phyloP scores from a whole-genome alignment of 2,329 filamentous ascomycete genomes.

The Pezicula carpinea region DNA sequence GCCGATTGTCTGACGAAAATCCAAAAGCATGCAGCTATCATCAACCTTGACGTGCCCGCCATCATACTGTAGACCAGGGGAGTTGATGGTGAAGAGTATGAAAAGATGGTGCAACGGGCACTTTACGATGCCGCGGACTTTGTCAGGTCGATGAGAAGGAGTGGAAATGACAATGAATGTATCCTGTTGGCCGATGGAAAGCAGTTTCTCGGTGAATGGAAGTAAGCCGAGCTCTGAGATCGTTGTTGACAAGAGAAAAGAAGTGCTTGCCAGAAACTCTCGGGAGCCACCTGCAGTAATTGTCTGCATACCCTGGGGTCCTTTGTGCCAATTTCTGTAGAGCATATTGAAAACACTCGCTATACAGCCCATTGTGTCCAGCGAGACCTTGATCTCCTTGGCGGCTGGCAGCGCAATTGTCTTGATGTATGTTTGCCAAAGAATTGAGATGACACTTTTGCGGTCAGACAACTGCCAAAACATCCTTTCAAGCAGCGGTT shows the following conservation, averaged over 20 bases:
- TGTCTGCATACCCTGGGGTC: constrained; percentile 31
- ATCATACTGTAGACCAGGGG: constrained; percentile 20
- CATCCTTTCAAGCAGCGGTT: constrained; percentile 54
- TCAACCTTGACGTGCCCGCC: background rate
- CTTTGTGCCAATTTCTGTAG: constrained; percentile 61
- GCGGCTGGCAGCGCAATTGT: constrained; percentile 63
- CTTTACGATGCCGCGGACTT: constrained; percentile 44
- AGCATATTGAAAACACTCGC: constrained; percentile 67
- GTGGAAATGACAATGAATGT: constrained; percentile 60
- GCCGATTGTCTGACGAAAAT: constrained; percentile 32
- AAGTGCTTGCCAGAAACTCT: constrained; percentile 52
- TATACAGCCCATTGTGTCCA: constrained; percentile 77
- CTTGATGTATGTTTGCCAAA: constrained; percentile 59
- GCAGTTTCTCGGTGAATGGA: constrained; percentile 58
- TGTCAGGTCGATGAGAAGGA: constrained; percentile 53
- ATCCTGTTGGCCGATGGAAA: constrained; percentile 46
- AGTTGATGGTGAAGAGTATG: constrained; percentile 41
- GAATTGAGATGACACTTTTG: constrained; percentile 44
- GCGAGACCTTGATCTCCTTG: constrained; percentile 87
- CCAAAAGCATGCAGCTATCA: background rate
- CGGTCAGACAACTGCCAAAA: constrained; percentile 59
- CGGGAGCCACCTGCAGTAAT: constrained; percentile 40
- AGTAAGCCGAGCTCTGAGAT: constrained; percentile 50
- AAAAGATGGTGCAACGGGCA: constrained; percentile 65
- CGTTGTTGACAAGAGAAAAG: constrained; percentile 44